Base-by-base conservation (phyloP, 495 filamentous ascomycete species). In the Glonium stellatum region DNA sequence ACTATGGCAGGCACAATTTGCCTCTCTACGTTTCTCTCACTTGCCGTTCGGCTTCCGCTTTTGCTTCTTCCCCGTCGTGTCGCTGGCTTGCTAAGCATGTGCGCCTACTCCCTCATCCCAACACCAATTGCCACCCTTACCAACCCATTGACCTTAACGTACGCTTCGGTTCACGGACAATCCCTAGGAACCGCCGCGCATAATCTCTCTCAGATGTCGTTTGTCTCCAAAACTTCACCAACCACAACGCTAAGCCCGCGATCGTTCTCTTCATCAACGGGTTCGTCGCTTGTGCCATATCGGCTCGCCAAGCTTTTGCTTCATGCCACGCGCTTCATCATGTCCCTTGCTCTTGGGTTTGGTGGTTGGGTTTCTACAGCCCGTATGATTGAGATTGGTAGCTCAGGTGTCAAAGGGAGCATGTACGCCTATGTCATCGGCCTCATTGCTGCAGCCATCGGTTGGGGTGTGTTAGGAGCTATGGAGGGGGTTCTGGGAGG, bases 301-400 rank as follows among this genome's bases (percentile, higher is more conserved):
- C 83, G 86, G 22, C 84, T 97, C 19, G 89, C 92, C 4, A 96
- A 96, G 67, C 80, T 98, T 57, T 83, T 98, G 19, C 83, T 98
- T 12, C 87, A 95, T 63, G 92, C 93, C 19, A 90, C 89, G 18
- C 82, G 93, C 19, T 87, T 88, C 65, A 88, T 97, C 65, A 95
- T 95, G 80, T 88, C 90, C 6, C 80, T 88, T 39, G 87, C 87
- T 1, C 79, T 98, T 27, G 95, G 93, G 1, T 92, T 96, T 68
- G 92, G 88, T n/a, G 93, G 89, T 25, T 98, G 93, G 93, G 90
- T 97, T n/a, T 86, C 87, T 55, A 92, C 90, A 34, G 90, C 93
- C 18, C 82, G 87, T 49, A 83, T 84, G 70, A 74, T 95, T 12
- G 73, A 72, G 23, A 74, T 87, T 18, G 71, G 78, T 31, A 50